Percentiles rank a stretch among this genome's conserved stretches.
These are phyloP conservation scores for Pythium angustatum DNA, from an alignment of 352 stramenopile genomes.

Conservation along the genomic window DNA sequence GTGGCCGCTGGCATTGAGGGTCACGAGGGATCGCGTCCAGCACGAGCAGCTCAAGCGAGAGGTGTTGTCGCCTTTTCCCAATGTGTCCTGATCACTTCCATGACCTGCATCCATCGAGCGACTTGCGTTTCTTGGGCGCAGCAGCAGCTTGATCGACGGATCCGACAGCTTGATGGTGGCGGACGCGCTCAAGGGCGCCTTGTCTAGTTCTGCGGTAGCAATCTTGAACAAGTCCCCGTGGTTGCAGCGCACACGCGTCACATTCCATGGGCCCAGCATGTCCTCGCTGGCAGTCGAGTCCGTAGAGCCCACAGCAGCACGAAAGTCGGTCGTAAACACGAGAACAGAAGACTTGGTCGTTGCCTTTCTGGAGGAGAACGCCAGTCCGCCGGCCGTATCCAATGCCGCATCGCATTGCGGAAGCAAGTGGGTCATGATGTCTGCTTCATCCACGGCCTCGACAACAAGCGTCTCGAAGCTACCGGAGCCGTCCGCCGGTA, in stretches of 20 bases:
- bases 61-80: not conserved
- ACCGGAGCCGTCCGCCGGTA: not conserved
- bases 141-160: not conserved
- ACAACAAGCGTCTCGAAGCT: conserved; percentile 12
- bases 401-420: conserved; percentile 5
- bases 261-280: conserved; percentile 8
- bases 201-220: not conserved
- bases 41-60: conserved; percentile 13
- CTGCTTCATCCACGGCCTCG: not conserved
- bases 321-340: conserved; percentile 20
- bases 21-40: conserved; percentile 14
- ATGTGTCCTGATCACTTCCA: too few relatives aligned
- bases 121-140: not conserved
- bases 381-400: not conserved
- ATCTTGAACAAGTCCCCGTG: not conserved
- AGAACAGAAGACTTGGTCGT: not conserved
- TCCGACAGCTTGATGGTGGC: not conserved
- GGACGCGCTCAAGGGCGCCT: not conserved
- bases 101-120: not conserved
- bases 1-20: not conserved
- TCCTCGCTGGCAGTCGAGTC: not conserved
- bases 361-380: not conserved
- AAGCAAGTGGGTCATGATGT: conserved; percentile 13
- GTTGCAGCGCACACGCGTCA: conserved; percentile 1
- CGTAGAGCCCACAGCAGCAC: not conserved